phyloP scores from a whole-genome alignment of 495 filamentous ascomycete species.

The Articulospora tetracladia region DNA sequence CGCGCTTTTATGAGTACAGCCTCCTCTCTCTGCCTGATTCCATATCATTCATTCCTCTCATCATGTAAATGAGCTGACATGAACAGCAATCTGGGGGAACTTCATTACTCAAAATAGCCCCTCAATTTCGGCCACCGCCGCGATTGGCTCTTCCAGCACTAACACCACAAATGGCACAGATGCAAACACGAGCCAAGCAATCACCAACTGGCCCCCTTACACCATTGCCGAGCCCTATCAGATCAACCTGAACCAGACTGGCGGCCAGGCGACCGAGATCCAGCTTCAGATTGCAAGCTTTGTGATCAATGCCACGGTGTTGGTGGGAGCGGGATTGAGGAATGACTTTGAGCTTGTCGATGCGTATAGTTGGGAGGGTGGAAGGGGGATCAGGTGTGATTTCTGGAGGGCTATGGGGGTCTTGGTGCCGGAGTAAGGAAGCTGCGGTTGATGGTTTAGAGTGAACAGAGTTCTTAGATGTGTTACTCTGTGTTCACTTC shows the following conservation, averaged over 20 bases:
- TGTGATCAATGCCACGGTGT: slow-evolving; percentile 21
- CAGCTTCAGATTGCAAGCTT: neutral
- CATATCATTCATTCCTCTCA: no score
- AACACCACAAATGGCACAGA: neutral
- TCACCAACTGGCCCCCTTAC: slow-evolving; percentile 29
- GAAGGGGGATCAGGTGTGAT: slow-evolving; percentile 49
- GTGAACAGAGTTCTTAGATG: no score
- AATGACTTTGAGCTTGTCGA: slow-evolving; percentile 45
- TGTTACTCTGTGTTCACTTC: no score
- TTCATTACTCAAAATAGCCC: slow-evolving; percentile 53
- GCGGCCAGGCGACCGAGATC: slow-evolving; percentile 33
- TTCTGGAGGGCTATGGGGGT: slow-evolving; percentile 49
- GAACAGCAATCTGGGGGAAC: slow-evolving; percentile 41
- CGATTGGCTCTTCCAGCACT: slow-evolving; percentile 25
- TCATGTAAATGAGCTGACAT: no score
- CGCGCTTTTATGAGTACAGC: slow-evolving; percentile 30
- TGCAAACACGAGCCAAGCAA: slow-evolving; percentile 14
- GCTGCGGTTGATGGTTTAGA: neutral
- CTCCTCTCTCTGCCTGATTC: neutral
- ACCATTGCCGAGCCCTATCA: slow-evolving; percentile 29
- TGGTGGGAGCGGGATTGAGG: slow-evolving; percentile 39
- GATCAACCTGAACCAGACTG: slow-evolving; percentile 53
- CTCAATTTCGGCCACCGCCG: slow-evolving; percentile 41
- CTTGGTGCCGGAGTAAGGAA: slow-evolving; percentile 35
- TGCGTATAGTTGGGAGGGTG: slow-evolving; percentile 52